phyloP scores from a whole-genome alignment of 495 filamentous ascomycete genomes.

The Evernia prunastri region DNA sequence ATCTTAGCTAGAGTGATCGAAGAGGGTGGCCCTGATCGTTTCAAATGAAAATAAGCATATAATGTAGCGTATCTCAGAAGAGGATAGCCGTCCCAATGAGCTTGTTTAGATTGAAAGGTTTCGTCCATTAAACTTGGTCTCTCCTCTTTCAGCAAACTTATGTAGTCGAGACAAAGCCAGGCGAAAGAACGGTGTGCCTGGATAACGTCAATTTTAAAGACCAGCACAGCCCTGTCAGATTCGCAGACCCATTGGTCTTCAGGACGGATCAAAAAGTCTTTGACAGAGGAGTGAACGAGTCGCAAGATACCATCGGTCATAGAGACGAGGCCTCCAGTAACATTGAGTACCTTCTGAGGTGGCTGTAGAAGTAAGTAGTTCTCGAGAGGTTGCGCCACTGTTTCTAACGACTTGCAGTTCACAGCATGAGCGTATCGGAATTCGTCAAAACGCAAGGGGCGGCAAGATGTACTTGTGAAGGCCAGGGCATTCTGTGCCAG shows the following conservation, averaged over 20 bases:
- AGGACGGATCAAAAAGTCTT: neutral
- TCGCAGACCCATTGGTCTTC: constrained; percentile 1
- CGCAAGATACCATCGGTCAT: neutral
- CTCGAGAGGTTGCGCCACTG: constrained; percentile 2
- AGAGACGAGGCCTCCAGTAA: neutral
- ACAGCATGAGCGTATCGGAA: neutral
- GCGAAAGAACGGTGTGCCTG: neutral
- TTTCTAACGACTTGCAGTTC: neutral
- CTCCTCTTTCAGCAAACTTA: neutral
- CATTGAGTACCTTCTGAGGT: neutral
- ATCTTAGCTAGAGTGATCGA: constrained; percentile 1
- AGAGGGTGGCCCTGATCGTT: neutral
- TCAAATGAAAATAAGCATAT: neutral
- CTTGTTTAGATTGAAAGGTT: neutral
- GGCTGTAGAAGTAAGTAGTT: neutral
- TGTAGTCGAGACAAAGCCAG: constrained; percentile 4
- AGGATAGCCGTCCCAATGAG: neutral
- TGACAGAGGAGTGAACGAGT: neutral
- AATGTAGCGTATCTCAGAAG: neutral
- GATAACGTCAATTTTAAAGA: neutral
- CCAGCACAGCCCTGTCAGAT: neutral
- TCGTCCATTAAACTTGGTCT: neutral
- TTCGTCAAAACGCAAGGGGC: neutral
- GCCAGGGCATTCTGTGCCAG: neutral
- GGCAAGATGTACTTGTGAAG: neutral